These are phyloP conservation scores for Cadophora gregata DNA, from an alignment of 2,329 filamentous ascomycete species.

Conservation along the genomic window DNA sequence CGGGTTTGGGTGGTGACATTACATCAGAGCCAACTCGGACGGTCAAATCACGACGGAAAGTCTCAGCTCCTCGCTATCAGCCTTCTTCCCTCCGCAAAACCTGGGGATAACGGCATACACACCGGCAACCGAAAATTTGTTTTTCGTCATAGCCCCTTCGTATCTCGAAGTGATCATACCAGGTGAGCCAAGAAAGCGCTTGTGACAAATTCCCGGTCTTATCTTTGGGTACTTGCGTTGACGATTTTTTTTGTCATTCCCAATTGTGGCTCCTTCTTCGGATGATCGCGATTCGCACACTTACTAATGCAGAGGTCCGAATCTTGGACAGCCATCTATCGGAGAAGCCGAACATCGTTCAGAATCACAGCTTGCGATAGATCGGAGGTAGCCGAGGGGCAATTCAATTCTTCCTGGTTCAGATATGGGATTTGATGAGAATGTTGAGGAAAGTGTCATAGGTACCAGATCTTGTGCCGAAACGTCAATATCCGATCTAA, in stretches of 20 bases:
- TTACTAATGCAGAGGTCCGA: not conserved
- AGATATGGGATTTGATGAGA: not conserved
- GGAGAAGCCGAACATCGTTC: not conserved
- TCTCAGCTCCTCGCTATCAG: constrained; percentile 5
- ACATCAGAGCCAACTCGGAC: not conserved
- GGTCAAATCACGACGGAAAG: not conserved
- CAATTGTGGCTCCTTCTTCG: not conserved
- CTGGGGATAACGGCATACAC: constrained; percentile 5
- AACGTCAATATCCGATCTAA: not conserved
- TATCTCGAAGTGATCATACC: not conserved
- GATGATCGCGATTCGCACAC: not conserved
- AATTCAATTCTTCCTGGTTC: not conserved
- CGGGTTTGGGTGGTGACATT: not conserved
- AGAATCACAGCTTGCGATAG: not conserved
- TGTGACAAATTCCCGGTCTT: constrained; percentile 9
- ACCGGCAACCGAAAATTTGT: not conserved
- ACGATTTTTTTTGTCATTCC: not conserved
- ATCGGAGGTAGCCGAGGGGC: not conserved
- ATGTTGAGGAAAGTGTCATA: not conserved
- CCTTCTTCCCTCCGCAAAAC: not conserved
- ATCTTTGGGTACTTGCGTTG: not conserved
- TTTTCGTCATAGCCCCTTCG: constrained; percentile 10
- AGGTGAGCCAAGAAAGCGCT: not conserved
- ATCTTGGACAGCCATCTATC: not conserved
- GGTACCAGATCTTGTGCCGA: not conserved